A percentile compares a stretch with the other conserved stretches of the same genome.
phyloP scores from a whole-genome alignment of 1,284 basidiomycete species.

The Irpex lacteus region DNA sequence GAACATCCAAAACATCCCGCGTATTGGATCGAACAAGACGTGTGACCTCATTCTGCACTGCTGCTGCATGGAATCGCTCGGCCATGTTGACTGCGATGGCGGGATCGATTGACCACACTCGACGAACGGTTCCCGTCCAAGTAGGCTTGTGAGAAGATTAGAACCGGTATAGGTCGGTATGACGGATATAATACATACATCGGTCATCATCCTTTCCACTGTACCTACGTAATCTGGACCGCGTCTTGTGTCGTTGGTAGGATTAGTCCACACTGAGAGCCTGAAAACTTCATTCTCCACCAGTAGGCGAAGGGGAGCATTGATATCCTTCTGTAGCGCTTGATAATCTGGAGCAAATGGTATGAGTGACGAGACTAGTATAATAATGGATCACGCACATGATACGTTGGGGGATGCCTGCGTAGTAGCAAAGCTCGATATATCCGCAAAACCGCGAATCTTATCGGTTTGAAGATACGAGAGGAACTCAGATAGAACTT shows the following conservation, averaged over 20 bases:
- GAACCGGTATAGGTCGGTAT: not conserved
- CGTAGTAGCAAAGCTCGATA: slow-evolving; percentile 67
- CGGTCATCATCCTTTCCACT: slow-evolving; percentile 58
- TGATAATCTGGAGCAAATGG: slow-evolving; percentile 46
- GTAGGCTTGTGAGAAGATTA: slow-evolving; percentile 43
- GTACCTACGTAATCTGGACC: slow-evolving; percentile 56
- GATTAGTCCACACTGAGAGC: slow-evolving; percentile 90
- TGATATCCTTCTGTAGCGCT: slow-evolving; percentile 45
- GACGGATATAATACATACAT: slow-evolving; percentile 40
- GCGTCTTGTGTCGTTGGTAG: slow-evolving; percentile 72
- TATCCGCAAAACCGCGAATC: slow-evolving; percentile 59
- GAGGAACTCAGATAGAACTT: slow-evolving; percentile 82
- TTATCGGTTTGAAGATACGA: slow-evolving; percentile 74
- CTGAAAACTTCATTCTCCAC: slow-evolving; percentile 90
- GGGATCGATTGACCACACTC: slow-evolving; percentile 84
- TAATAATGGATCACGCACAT: slow-evolving; percentile 4
- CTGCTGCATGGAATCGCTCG: slow-evolving; percentile 79
- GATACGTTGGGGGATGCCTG: slow-evolving; percentile 39
- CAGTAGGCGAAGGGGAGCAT: slow-evolving; percentile 75
- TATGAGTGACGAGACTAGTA: slow-evolving; percentile 3
- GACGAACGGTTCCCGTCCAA: slow-evolving; percentile 70
- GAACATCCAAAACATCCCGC: slow-evolving; percentile 66
- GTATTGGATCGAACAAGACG: slow-evolving; percentile 77
- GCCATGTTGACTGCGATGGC: slow-evolving; percentile 80
- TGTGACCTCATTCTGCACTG: slow-evolving; percentile 68